phyloP scores from a whole-genome alignment of 2,329 filamentous ascomycete species.

The Aureobasidium sp. region DNA sequence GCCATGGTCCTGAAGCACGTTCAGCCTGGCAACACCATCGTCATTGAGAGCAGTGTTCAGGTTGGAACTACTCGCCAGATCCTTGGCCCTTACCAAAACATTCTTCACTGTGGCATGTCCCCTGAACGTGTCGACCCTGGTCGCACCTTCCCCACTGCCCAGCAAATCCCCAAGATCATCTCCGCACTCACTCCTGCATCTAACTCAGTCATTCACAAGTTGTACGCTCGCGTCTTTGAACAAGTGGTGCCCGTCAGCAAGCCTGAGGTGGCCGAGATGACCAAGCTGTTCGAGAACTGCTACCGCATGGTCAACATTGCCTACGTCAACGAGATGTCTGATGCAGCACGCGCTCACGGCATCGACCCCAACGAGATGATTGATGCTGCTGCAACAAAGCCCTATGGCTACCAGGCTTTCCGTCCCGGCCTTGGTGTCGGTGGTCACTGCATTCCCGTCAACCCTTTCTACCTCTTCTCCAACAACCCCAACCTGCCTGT shows the following conservation, averaged over 20 bases:
- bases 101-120: slow-evolving; percentile 35
- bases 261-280: slow-evolving; percentile 53
- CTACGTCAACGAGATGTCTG: slow-evolving; percentile 22
- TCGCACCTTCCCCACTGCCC: slow-evolving; percentile 19
- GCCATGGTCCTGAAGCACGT: slow-evolving; percentile 37
- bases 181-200: slow-evolving; percentile 46
- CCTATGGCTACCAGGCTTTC: slow-evolving; percentile 46
- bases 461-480: slow-evolving; percentile 47
- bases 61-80: slow-evolving; percentile 49
- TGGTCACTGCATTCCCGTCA: slow-evolving; percentile 52
- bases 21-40: slow-evolving; percentile 40
- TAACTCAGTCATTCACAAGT: slow-evolving; percentile 35
- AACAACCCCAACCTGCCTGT: slow-evolving; percentile 42
- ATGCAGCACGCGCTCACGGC: slow-evolving; percentile 17
- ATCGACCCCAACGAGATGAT: slow-evolving; percentile 20
- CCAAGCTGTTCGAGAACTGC: slow-evolving; percentile 53
- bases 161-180: slow-evolving; percentile 47
- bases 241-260: slow-evolving; percentile 43
- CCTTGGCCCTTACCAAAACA: slow-evolving; percentile 38
- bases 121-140: slow-evolving; percentile 24
- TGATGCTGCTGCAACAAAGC: slow-evolving; percentile 18
- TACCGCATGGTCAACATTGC: slow-evolving; percentile 30
- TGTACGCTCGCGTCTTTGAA: slow-evolving; percentile 46
- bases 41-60: slow-evolving; percentile 49
- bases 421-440: slow-evolving; percentile 46